Base-by-base conservation (phyloP, 2,329 filamentous ascomycete species). In the Harringtonia lauricola region DNA sequence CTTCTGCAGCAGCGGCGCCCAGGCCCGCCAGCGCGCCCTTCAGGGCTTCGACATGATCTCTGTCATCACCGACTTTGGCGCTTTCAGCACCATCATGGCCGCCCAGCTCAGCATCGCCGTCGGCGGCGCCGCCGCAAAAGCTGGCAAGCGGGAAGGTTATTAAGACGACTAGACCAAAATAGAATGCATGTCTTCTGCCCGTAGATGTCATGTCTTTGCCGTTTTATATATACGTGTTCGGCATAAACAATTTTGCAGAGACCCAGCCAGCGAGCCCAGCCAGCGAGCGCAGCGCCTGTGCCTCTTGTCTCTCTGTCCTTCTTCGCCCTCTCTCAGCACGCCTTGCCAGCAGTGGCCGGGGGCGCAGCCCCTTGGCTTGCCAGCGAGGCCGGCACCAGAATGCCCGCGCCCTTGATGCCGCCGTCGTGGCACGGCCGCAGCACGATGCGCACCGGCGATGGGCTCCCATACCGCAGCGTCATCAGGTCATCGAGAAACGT, bases 361-460 rank as follows among this genome's bases (percentile, higher is more conserved):
- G 10, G 8, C 15, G 3, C 21, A 13, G 15, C 3, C 17, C 18
- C 31, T 18, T 41, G 31, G 26, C 43, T 36, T 17, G 46, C 49
- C 39, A 52, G 31, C 2, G 51, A 44, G 3, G 70, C 65, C 8
- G 66, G 74, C 21, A 73, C 76, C 44, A 81, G 57, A 30, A 81
- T 76, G 1, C 76, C 76, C 0, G 76, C 76, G 8, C 76, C 76
- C 13, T 69, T 75, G 45, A 80, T 75, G 10, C 76, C 76, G 13
- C 76, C 76, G 46, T 79, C 72, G 49, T 79, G 74, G 50, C 76
- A 80, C 9, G 74, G 71, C 39, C 61, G 67, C 42, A 80, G 53
- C 7, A 68, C 58, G 2, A 79, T 64, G 46, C 64, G 64, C 18
- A 70, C 53, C 2, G 64, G 62, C 3, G 58, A 18, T 15, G 26